Percentiles rank a stretch among this genome's conserved stretches.
Conservation (phyloP, 78 protist species). For the Diacronema lutheri region DNA sequence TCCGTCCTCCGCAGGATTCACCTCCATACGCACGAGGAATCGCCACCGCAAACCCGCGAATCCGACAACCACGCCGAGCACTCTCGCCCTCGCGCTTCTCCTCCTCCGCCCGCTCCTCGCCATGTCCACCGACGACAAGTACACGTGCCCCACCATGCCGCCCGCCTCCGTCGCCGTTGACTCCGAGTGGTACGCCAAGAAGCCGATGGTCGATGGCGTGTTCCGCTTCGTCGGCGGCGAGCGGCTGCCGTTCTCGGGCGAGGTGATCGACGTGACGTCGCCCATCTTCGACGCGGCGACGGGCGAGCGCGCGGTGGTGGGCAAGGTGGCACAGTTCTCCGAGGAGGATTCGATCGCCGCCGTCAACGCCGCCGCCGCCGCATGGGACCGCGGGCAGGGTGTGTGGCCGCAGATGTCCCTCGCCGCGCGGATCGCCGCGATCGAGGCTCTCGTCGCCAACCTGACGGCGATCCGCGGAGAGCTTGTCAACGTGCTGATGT, state of each 20-base stretch:
- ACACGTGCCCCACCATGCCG: too few relatives aligned
- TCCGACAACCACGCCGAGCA: too few relatives aligned
- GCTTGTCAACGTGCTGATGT: slow-evolving; percentile 19
- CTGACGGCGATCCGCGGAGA: neutral
- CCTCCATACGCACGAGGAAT: too few relatives aligned
- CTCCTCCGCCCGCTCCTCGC: too few relatives aligned
- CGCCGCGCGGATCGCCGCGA: slow-evolving; percentile 1
- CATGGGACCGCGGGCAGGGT: slow-evolving; percentile 10
- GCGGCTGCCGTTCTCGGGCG: neutral
- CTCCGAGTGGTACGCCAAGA: too few relatives aligned
- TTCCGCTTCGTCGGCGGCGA: too few relatives aligned
- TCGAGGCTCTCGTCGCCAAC: neutral
- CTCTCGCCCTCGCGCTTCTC: too few relatives aligned
- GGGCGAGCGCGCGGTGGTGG: neutral
- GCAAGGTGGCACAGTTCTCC: neutral
- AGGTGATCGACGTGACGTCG: neutral
- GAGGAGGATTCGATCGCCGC: neutral
- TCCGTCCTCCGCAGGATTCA: too few relatives aligned
- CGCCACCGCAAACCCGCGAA: too few relatives aligned
- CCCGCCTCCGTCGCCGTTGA: too few relatives aligned
- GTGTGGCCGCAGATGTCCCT: slow-evolving; percentile 17
- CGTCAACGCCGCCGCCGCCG: neutral
- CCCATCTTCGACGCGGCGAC: slow-evolving; percentile 1
- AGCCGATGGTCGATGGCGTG: too few relatives aligned
- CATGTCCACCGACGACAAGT: too few relatives aligned